Conservation (phyloP, 1,284 basidiomycete species). For the Apiotrichum domesticum region DNA sequence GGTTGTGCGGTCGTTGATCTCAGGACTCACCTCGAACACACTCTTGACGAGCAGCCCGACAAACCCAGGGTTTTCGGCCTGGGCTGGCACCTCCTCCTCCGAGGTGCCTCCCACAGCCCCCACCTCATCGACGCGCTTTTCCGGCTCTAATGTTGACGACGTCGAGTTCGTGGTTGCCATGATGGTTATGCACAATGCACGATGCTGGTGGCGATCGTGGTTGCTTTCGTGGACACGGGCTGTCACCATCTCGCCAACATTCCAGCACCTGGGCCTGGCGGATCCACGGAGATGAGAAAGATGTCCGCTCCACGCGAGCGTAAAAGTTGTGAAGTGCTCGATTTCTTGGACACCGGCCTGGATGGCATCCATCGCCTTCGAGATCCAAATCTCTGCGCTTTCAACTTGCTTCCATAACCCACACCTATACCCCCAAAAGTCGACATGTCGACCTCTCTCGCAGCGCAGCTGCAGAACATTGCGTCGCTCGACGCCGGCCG, state of each 20-base stretch:
- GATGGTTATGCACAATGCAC: neutral
- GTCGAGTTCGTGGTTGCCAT: constrained; percentile 20
- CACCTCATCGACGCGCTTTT: neutral
- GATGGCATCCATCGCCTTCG: too few species aligned
- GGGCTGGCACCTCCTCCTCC: neutral
- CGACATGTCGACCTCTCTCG: constrained; percentile 61
- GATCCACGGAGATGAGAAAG: neutral
- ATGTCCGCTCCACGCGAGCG: constrained; percentile 14
- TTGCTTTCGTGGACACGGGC: too few species aligned
- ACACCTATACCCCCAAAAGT: constrained; percentile 1
- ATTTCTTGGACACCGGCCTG: neutral
- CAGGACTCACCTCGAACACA: constrained; percentile 37
- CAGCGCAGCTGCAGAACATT: constrained; percentile 71
- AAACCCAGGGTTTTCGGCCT: constrained; percentile 27
- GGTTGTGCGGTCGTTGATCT: neutral
- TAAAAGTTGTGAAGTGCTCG: constrained; percentile 7
- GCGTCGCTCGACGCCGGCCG: constrained; percentile 73
- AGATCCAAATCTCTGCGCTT: too few species aligned
- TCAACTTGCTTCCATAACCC: too few species aligned
- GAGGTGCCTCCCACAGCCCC: neutral
- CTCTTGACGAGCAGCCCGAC: constrained; percentile 34
- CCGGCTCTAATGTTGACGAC: constrained; percentile 6
- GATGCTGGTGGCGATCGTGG: too few species aligned
- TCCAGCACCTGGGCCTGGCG: neutral
- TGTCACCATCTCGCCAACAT: too few species aligned